Base-by-base conservation (phyloP, 495 filamentous ascomycete species). In the Elasticomyces elasticus region DNA sequence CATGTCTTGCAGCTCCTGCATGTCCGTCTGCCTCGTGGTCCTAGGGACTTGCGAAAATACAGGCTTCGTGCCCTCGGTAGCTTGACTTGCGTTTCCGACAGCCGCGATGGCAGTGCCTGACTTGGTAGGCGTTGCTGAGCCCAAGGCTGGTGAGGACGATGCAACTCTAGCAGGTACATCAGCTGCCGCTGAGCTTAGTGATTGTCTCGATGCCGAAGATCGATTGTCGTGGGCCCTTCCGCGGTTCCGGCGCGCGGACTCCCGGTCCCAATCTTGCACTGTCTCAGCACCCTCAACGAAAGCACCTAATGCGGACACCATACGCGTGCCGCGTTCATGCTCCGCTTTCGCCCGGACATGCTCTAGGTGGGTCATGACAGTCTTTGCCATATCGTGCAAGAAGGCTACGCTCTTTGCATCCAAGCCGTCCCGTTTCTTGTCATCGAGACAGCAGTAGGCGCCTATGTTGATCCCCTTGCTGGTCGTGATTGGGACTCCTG, bases 351-450 rank as follows among this genome's bases (percentile, higher is more conserved):
- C 55, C 5, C 55, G 24, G 5, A 51, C 48, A 35, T 37, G 38
- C 26, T 58, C 55, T 9, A 58, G 55, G 41, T 58, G 55, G n/a
- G 26, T 35, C 55, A 58, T 58, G 25, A 58, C 40, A 3, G 55
- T 58, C 5, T 58, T 28, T 1, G 55, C 48, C 55, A 58, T 58
- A 30, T 76, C 74, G 44, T 58, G 54, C 56, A 76, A 43, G 54
- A 72, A 68, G 38, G 55, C 48, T 0, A 68, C 60, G 11, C 62
- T 61, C 24, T 66, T 63, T 15, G 70, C 57, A 42, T 57, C 61
- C 42, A 72, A 66, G 13, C 48, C 60, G 0, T 69, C 67, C 1
- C 56, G 38, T 10, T 28, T 47, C 33, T 23, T 15, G 27, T 60
- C 52, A 50, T 64, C 55, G 7, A 62, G 48, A n/a, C 54, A 41